These are phyloP conservation scores for Coemansia sp. DNA, from an alignment of 192 early-diverging fungal genomes.

Conservation along the genomic window DNA sequence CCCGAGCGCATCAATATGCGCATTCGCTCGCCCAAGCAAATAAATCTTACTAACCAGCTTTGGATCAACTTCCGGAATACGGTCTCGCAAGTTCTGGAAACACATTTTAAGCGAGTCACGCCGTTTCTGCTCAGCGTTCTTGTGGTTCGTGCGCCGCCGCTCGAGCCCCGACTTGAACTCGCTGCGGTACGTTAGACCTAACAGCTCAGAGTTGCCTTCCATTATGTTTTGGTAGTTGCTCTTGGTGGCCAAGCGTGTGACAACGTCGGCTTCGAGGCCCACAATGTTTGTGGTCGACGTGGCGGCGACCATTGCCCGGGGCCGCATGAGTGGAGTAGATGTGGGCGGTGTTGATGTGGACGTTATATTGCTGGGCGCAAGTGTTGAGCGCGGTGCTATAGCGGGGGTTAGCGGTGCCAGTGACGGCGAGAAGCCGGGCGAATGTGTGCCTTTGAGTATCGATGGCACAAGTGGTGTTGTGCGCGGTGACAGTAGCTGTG, in stretches of 20 bases:
- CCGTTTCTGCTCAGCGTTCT: conserved; percentile 94
- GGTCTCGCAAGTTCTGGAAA: conserved; percentile 74
- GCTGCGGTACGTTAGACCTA: conserved; percentile 73
- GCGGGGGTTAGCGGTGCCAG: conserved; percentile 20
- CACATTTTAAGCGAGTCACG: conserved; percentile 89
- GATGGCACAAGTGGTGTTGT: conserved; percentile 48
- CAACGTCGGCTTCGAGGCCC: conserved; percentile 51
- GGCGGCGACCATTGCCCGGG: conserved; percentile 21
- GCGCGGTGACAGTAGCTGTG: conserved; percentile 33
- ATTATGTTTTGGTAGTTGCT: conserved; percentile 88
- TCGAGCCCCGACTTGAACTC: conserved; percentile 81
- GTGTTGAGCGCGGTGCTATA: conserved; percentile 1
- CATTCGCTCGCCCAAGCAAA: conserved; percentile 69
- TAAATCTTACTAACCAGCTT: conserved; percentile 88
- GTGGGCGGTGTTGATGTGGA: background rate
- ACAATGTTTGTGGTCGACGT: conserved; percentile 49
- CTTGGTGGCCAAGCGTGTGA: conserved; percentile 58
- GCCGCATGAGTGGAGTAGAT: conserved; percentile 24
- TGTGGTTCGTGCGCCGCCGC: conserved; percentile 84
- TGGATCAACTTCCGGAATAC: conserved; percentile 72
- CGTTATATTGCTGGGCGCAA: background rate
- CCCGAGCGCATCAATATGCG: conserved; percentile 57
- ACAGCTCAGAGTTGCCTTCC: conserved; percentile 80
- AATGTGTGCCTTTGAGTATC: conserved; percentile 18
- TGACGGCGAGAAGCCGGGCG: conserved; percentile 8